phyloP scores from a whole-genome alignment of 495 filamentous ascomycete species.

The Aspergillus heteromorphus region DNA sequence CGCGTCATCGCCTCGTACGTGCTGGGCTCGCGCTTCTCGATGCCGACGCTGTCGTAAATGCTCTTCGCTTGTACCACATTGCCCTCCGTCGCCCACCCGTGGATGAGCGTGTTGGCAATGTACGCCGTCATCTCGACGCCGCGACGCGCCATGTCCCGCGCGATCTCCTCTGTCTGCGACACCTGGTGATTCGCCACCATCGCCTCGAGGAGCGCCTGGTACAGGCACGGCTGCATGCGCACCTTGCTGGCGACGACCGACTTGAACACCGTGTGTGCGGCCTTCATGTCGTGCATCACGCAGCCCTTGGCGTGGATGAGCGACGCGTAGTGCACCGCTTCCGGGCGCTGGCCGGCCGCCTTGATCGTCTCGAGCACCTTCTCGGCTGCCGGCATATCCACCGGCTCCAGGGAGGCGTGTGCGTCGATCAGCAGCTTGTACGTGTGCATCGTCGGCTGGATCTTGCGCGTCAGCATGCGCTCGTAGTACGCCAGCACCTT shows the following conservation, averaged over 20 bases:
- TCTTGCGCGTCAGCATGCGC: constrained; percentile 81
- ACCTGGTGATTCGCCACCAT: constrained; percentile 94
- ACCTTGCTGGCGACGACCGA: constrained; percentile 62
- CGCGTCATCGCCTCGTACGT: constrained; percentile 99
- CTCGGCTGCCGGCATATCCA: constrained; percentile 88
- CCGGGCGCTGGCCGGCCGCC: constrained; percentile 65
- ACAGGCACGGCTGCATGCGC: constrained; percentile 74
- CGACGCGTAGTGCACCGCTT: constrained; percentile 92
- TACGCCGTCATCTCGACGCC: constrained; percentile 88
- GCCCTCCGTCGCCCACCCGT: constrained; percentile 87
- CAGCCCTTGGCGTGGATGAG: constrained; percentile 96
- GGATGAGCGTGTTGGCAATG: constrained; percentile 98
- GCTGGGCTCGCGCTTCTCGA: constrained; percentile 81
- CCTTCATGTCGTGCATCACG: constrained; percentile 82
- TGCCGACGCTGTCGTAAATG: constrained; percentile 70
- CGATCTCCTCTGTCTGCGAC: constrained; percentile 64
- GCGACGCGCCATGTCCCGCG: constrained; percentile 64
- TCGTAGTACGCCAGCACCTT: constrained; percentile 97
- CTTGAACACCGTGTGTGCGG: constrained; percentile 78
- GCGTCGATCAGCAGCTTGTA: constrained; percentile 98
- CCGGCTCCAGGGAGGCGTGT: constrained; percentile 86
- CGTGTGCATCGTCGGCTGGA: constrained; percentile 88
- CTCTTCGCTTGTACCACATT: constrained; percentile 71
- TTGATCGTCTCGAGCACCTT: constrained; percentile 74
- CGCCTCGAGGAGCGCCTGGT: constrained; percentile 91